These are phyloP conservation scores for Pichia inconspicua DNA, from an alignment of 1,139 yeast genomes.

Conservation along the genomic window DNA sequence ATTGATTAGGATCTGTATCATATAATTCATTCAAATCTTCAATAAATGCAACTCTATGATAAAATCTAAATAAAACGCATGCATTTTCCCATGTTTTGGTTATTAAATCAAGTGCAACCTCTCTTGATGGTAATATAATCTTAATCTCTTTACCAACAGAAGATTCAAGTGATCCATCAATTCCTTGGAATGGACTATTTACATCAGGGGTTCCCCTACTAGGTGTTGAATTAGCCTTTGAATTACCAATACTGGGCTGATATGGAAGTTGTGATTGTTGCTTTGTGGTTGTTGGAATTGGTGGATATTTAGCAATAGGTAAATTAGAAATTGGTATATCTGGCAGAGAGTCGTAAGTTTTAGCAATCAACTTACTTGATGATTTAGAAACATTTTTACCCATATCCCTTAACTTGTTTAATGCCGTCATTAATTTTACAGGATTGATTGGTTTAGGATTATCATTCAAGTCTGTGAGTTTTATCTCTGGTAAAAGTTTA, in stretches of 20 bases:
- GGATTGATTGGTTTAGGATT: conserved; percentile 28
- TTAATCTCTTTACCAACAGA: conserved; percentile 44
- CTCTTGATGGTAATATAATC: conserved; percentile 69
- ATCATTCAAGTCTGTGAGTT: conserved; percentile 26
- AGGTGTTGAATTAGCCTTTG: not conserved
- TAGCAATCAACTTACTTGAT: conserved; percentile 19
- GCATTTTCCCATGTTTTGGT: conserved; percentile 81
- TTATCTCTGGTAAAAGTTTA: conserved; percentile 25
- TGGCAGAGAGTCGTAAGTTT: conserved; percentile 23
- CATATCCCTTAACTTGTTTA: conserved; percentile 22
- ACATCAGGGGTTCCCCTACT: not conserved
- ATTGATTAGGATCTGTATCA: conserved; percentile 60
- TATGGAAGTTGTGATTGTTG: not conserved
- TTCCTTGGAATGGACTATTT: conserved; percentile 18
- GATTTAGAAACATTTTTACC: conserved; percentile 15
- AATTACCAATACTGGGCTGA: not conserved
- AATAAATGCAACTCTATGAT: conserved; percentile 74
- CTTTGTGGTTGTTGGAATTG: not conserved
- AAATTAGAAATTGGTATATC: conserved; percentile 25
- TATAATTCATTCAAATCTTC: conserved; percentile 49
- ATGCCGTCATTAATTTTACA: conserved; percentile 24
- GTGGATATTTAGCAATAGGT: conserved; percentile 17
- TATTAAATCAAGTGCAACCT: conserved; percentile 61
- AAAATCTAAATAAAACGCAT: conserved; percentile 75
- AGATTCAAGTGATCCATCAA: conserved; percentile 35